These are phyloP conservation scores for Colletotrichum cereale DNA, from an alignment of 2,329 filamentous ascomycete genomes.

Conservation along the genomic window DNA sequence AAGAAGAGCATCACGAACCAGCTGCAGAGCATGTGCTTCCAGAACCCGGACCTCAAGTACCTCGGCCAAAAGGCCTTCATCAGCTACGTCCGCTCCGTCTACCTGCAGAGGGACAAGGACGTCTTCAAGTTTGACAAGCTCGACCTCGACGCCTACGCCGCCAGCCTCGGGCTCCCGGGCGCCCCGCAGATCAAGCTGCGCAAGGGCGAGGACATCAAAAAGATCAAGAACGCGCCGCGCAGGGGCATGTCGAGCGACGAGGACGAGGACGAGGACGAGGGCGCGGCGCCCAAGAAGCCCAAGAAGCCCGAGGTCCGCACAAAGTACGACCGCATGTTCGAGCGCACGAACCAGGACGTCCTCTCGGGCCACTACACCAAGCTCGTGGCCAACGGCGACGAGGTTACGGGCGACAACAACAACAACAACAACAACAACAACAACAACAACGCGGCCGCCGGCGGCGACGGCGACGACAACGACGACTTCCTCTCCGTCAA, in stretches of 20 bases:
- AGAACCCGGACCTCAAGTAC: conserved; percentile 93
- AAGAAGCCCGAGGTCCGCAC: conserved; percentile 84
- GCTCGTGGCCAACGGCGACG: conserved; percentile 74
- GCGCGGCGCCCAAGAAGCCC: conserved; percentile 66
- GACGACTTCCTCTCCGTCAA: conserved; percentile 91
- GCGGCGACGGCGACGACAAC: conserved; percentile 72
- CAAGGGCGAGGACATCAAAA: conserved; percentile 89
- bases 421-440: too few species aligned
- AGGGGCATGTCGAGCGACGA: conserved; percentile 74
- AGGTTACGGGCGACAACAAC: conserved; percentile 44
- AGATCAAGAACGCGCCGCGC: conserved; percentile 86
- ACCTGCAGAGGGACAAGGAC: conserved; percentile 91
- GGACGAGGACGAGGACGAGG: conserved; percentile 62
- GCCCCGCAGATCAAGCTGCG: conserved; percentile 93
- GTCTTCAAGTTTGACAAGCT: conserved; percentile 88
- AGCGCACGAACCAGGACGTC: conserved; percentile 94
- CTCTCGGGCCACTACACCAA: conserved; percentile 94
- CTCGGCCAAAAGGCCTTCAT: conserved; percentile 96
- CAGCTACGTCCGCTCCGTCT: conserved; percentile 86
- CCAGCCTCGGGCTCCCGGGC: conserved; percentile 88
- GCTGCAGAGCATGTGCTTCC: conserved; percentile 94
- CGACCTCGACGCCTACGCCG: conserved; percentile 86
- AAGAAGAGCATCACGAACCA: conserved; percentile 87
- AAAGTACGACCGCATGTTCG: conserved; percentile 98
- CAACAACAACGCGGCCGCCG: too few species aligned